Evolutionary conservation across 2,329 filamentous ascomycete species (phyloP).

Genomic region (Hyphodiscus sp.): DNA sequence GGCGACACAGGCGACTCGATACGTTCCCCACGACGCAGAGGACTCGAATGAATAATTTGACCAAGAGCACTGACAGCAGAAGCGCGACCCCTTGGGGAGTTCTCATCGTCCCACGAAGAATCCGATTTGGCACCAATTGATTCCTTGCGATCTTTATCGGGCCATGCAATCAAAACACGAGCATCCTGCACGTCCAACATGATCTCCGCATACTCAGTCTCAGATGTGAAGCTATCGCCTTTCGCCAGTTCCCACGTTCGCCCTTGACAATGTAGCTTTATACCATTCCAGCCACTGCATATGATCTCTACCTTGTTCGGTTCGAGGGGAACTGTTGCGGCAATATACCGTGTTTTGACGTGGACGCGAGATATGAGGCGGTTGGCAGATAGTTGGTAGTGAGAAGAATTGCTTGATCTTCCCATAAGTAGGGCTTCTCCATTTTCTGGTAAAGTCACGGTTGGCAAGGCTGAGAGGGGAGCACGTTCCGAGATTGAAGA

Average conservation of each 20-base stretch:
- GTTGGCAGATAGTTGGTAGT: constrained; percentile 89
- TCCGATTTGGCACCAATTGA: constrained; percentile 39
- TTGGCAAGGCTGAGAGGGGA: constrained; percentile 78
- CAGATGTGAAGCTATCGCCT: constrained; percentile 83
- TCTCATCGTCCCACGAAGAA: constrained; percentile 60
- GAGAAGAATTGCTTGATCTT: constrained; percentile 88
- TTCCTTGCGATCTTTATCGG: constrained; percentile 46
- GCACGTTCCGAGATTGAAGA: constrained; percentile 65
- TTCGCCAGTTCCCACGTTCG: constrained; percentile 80
- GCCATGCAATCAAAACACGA: constrained; percentile 86
- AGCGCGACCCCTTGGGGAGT: constrained; percentile 44
- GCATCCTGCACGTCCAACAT: constrained; percentile 94
- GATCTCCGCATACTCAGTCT: constrained; percentile 81
- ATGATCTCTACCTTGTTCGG: constrained; percentile 78
- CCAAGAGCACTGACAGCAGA: constrained; percentile 28
- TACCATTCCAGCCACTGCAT: constrained; percentile 93
- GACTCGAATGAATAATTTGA: constrained; percentile 50
- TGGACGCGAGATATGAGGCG: constrained; percentile 90
- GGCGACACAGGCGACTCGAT: constrained; percentile 75
- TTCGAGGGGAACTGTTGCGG: constrained; percentile 59
- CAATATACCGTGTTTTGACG: constrained; percentile 78
- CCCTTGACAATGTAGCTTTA: constrained; percentile 87
- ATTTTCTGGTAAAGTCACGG: constrained; percentile 71
- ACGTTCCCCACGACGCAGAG: constrained; percentile 47
- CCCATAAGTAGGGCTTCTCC: constrained; percentile 83